Conservation (phyloP, 768 basidiomycete species). For the Crucibulum laeve region DNA sequence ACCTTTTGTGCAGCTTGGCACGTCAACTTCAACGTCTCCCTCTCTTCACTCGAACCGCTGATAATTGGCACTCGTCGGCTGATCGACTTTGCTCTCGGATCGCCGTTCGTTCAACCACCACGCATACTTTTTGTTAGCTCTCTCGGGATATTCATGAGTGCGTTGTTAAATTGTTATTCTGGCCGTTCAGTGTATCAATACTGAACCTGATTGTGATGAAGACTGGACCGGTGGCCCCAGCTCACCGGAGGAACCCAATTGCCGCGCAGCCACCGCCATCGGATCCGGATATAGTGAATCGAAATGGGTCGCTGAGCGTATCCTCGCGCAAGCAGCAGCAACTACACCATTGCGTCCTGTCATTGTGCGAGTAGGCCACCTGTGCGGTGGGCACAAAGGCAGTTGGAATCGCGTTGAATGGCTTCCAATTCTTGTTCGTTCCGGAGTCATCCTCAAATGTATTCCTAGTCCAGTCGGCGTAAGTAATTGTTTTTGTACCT, state of each 20-base stretch:
- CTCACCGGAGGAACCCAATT: slow-evolving; percentile 18
- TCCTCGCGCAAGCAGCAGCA: slow-evolving; percentile 23
- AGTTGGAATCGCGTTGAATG: slow-evolving; percentile 40
- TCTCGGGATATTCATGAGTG: slow-evolving; percentile 19
- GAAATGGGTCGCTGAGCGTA: slow-evolving; percentile 36
- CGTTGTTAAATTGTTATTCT: too few species aligned
- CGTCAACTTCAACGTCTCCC: slow-evolving; percentile 38
- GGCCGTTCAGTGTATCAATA: too few species aligned
- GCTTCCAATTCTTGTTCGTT: slow-evolving; percentile 34
- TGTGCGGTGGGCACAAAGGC: slow-evolving; percentile 37
- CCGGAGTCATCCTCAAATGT: slow-evolving; percentile 19
- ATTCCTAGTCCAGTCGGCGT: slow-evolving; percentile 28
- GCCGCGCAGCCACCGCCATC: slow-evolving; percentile 20
- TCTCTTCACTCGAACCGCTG: slow-evolving; percentile 39
- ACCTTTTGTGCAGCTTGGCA: slow-evolving; percentile 29
- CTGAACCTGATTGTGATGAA: background rate
- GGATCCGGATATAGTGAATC: slow-evolving; percentile 34
- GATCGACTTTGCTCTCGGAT: slow-evolving; percentile 33
- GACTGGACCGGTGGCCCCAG: slow-evolving; percentile 7
- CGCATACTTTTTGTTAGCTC: slow-evolving; percentile 36
- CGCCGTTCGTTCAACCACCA: slow-evolving; percentile 17
- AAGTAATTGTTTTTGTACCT: slow-evolving; percentile 8
- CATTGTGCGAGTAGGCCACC: slow-evolving; percentile 39
- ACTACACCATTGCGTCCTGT: slow-evolving; percentile 21
- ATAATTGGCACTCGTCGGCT: slow-evolving; percentile 34